Evolutionary conservation across 345 rosid species (phyloP).

Genomic region (Eucalyptus tenuipes): DNA sequence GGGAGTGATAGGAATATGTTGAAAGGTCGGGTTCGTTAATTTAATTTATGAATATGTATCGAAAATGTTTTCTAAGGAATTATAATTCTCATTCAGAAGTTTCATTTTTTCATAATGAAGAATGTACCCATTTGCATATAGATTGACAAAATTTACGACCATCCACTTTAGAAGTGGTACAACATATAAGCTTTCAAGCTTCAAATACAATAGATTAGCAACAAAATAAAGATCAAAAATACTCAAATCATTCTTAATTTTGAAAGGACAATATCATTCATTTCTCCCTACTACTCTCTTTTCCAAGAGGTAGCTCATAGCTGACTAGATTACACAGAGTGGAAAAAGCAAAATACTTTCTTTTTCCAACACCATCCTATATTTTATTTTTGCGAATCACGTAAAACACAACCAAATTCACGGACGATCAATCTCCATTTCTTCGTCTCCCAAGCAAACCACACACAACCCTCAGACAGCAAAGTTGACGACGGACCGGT

Average conservation of each 20-base stretch:
- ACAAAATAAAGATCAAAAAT: not conserved
- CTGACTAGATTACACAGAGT: not conserved
- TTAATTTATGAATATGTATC: not conserved
- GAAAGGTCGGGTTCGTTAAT: not conserved
- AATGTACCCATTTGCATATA: not conserved
- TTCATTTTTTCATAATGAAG: not conserved
- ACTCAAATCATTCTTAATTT: not conserved
- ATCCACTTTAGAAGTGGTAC: not conserved
- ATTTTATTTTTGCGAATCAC: not conserved
- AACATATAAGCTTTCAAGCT: too few species aligned
- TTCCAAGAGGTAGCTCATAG: not conserved
- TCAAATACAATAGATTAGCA: not conserved
- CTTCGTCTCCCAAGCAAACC: not conserved
- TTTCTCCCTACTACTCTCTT: not conserved
- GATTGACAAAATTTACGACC: not conserved
- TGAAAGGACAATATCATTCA: not conserved
- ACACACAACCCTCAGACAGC: not conserved
- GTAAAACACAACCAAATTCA: not conserved
- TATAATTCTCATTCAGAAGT: not conserved
- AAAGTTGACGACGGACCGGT: constrained; percentile 37
- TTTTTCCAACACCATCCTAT: not conserved
- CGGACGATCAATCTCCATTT: not conserved
- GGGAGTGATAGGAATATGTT: not conserved
- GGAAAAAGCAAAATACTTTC: not conserved
- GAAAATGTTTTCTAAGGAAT: not conserved